Evolutionary conservation across 148 eudicot genomes (phyloP).

Genomic region (Persicaria tinctoria): DNA sequence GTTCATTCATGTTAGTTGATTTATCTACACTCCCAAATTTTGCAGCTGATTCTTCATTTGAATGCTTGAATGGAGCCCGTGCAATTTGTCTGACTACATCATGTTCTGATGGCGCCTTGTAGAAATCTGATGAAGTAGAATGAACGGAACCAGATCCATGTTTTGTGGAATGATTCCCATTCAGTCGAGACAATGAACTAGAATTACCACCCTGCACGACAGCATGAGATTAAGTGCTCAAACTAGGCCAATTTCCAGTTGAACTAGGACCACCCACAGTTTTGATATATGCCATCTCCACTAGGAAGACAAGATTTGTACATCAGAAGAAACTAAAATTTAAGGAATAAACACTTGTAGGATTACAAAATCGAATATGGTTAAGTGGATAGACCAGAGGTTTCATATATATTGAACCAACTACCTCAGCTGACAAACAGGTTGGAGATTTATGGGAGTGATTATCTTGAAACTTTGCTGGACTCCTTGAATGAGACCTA

Average conservation of each 20-base stretch:
- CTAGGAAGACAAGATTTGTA: neutral
- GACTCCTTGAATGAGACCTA: constrained; percentile 46
- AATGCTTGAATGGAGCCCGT: constrained; percentile 8
- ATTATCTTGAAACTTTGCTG: constrained; percentile 39
- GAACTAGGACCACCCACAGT: neutral
- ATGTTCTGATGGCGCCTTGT: constrained; percentile 27
- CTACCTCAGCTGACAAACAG: constrained; percentile 57
- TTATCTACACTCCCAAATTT: neutral
- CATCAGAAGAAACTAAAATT: neutral
- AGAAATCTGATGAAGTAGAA: constrained; percentile 26
- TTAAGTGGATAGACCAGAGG: neutral
- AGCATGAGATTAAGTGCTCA: constrained; percentile 21
- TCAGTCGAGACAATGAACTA: constrained; percentile 36
- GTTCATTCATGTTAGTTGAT: constrained; percentile 32
- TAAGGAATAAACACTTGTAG: neutral
- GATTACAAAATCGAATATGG: neutral
- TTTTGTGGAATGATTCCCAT: constrained; percentile 36
- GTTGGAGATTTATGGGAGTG: constrained; percentile 42
- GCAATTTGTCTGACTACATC: constrained; percentile 28
- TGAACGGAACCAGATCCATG: constrained; percentile 33
- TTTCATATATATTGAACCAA: constrained; percentile 4
- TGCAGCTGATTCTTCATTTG: constrained; percentile 14
- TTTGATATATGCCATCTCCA: neutral
- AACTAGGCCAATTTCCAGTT: constrained; percentile 14
- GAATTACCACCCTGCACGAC: constrained; percentile 46